Percentiles rank a stretch among this genome's conserved stretches.
phyloP scores from a whole-genome alignment of 2,329 filamentous ascomycete species.

The Diplodia scrobiculata region DNA sequence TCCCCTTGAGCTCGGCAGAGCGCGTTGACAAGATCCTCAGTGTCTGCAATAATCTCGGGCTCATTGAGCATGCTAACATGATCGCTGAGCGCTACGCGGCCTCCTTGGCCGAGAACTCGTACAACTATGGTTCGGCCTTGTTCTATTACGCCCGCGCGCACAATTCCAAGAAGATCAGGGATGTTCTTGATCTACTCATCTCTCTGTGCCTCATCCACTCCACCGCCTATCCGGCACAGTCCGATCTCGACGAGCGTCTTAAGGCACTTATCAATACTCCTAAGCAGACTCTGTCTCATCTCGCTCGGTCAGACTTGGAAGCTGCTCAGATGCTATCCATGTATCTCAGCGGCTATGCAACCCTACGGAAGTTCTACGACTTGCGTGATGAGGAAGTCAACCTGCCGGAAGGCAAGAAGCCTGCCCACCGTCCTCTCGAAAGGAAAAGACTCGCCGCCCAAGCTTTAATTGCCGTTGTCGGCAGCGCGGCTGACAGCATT shows the following conservation, averaged over 20 bases:
- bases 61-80: slow-evolving; percentile 75
- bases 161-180: slow-evolving; percentile 73
- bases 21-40: slow-evolving; percentile 81
- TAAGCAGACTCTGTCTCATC: slow-evolving; percentile 68
- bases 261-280: slow-evolving; percentile 70
- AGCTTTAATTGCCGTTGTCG: slow-evolving; percentile 78
- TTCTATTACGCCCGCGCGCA: slow-evolving; percentile 91
- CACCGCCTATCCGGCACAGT: slow-evolving; percentile 70
- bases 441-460: slow-evolving; percentile 70
- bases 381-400: slow-evolving; percentile 70
- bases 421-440: slow-evolving; percentile 55
- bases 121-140: slow-evolving; percentile 81
- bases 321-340: slow-evolving; percentile 81
- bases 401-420: slow-evolving; percentile 44
- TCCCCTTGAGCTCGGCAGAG: slow-evolving; percentile 69
- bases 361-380: slow-evolving; percentile 85
- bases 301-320: slow-evolving; percentile 74
- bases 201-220: slow-evolving; percentile 86
- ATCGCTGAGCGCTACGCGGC: slow-evolving; percentile 88
- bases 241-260: slow-evolving; percentile 73
- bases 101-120: slow-evolving; percentile 68
- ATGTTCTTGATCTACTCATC: slow-evolving; percentile 82
- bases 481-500: slow-evolving; percentile 85
- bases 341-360: slow-evolving; percentile 89
- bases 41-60: slow-evolving; percentile 74